These are phyloP conservation scores for Halenospora varia DNA, from an alignment of 495 filamentous ascomycete species.

Conservation along the genomic window DNA sequence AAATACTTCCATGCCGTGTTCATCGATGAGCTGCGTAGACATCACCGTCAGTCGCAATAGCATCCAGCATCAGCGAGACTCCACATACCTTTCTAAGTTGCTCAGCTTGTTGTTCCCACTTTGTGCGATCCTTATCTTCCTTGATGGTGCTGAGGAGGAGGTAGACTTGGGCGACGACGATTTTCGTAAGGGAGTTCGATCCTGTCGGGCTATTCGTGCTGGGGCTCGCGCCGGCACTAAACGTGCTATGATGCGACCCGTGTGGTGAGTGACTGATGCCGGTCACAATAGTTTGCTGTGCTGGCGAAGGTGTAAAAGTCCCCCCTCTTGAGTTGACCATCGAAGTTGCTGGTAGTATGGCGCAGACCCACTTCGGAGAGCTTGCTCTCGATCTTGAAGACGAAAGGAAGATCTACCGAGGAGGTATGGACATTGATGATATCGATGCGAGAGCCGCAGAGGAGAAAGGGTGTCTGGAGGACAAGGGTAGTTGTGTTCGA, in stretches of 20 bases:
- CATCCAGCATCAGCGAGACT: background rate
- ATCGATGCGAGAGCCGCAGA: background rate
- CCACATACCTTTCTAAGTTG: slow-evolving; percentile 77
- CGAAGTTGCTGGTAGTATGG: slow-evolving; percentile 24
- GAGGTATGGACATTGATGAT: slow-evolving; percentile 24
- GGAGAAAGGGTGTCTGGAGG: background rate
- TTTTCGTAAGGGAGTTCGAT: slow-evolving; percentile 67
- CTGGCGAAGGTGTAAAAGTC: slow-evolving; percentile 53
- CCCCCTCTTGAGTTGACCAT: slow-evolving; percentile 33
- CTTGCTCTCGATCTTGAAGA: slow-evolving; percentile 24
- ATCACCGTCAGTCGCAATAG: slow-evolving; percentile 17
- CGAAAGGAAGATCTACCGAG: slow-evolving; percentile 27
- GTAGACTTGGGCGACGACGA: slow-evolving; percentile 92
- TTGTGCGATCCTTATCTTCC: slow-evolving; percentile 82
- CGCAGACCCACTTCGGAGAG: slow-evolving; percentile 25
- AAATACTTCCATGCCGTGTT: slow-evolving; percentile 96
- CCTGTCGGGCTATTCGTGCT: slow-evolving; percentile 61
- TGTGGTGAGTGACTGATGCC: slow-evolving; percentile 41
- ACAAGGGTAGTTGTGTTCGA: background rate
- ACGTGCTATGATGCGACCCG: slow-evolving; percentile 45
- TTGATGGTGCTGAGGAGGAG: slow-evolving; percentile 90
- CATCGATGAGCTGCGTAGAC: slow-evolving; percentile 72
- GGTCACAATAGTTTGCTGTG: slow-evolving; percentile 36
- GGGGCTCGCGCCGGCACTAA: slow-evolving; percentile 54
- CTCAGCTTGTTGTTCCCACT: slow-evolving; percentile 91